These are phyloP conservation scores for Dictyostelium discoideum DNA, from an alignment of 78 protist species.

Conservation along the genomic window dicty_2.7 NC_007088.5:614501-615000, in stretches of 20 bases:
- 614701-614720: constrained; percentile 91
- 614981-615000: not conserved
- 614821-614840: not conserved
- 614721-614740: constrained; percentile 89
- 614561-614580: constrained; percentile 93
- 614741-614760: constrained; percentile 68
- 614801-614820: too few relatives aligned
- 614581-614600: constrained; percentile 96
- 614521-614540: constrained; percentile 83
- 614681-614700: too few relatives aligned
- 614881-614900: not conserved
- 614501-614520: constrained; percentile 76
- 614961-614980: not conserved
- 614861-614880: not conserved
- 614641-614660: too few relatives aligned
- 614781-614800: not conserved
- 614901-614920: not conserved
- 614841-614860: not conserved
- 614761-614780: constrained; percentile 60
- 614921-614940: constrained; percentile 6
- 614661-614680: too few relatives aligned
- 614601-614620: constrained; percentile 87
- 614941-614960: not conserved
- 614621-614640: too few relatives aligned
- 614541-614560: constrained; percentile 94